phyloP scores from a whole-genome alignment of 805 yeast genomes.

The Hanseniaspora meyeri region DNA sequence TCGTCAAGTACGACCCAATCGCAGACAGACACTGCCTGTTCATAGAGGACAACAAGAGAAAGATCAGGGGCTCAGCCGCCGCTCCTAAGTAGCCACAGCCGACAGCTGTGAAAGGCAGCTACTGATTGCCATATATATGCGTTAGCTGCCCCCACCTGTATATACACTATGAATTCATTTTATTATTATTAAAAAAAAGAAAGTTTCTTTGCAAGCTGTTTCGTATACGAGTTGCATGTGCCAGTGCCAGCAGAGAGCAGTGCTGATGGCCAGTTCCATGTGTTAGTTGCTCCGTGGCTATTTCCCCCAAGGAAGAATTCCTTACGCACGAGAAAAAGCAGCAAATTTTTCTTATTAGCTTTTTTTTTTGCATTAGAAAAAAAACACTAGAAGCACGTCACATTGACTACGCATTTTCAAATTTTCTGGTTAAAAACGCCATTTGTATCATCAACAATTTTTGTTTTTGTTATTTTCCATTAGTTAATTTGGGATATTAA shows the following conservation, averaged over 20 bases:
- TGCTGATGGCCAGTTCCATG: too few relatives aligned
- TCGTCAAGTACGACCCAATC: constrained; percentile 75
- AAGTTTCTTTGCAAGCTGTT: too few relatives aligned
- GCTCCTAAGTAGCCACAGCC: not conserved
- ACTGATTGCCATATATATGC: too few relatives aligned
- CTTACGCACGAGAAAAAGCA: constrained; percentile 32
- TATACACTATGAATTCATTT: too few relatives aligned
- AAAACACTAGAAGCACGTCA: too few relatives aligned
- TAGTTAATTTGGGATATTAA: not conserved
- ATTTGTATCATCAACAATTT: not conserved
- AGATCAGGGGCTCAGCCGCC: constrained; percentile 29
- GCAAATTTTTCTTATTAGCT: constrained; percentile 23
- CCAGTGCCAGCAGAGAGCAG: too few relatives aligned
- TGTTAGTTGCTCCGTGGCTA: too few relatives aligned
- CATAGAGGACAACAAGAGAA: constrained; percentile 78
- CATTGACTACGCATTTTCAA: not conserved
- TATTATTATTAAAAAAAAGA: too few relatives aligned
- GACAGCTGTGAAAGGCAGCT: too few relatives aligned
- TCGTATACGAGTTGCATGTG: too few relatives aligned
- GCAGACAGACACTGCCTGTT: constrained; percentile 87
- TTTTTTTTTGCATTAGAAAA: constrained; percentile 1
- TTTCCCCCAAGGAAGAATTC: too few relatives aligned
- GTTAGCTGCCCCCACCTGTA: too few relatives aligned
- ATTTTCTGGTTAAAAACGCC: not conserved
- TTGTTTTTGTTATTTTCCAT: not conserved